Evolutionary conservation across 176 grass and related monocot genomes (phyloP).

Genomic region (Canna indica): DNA sequence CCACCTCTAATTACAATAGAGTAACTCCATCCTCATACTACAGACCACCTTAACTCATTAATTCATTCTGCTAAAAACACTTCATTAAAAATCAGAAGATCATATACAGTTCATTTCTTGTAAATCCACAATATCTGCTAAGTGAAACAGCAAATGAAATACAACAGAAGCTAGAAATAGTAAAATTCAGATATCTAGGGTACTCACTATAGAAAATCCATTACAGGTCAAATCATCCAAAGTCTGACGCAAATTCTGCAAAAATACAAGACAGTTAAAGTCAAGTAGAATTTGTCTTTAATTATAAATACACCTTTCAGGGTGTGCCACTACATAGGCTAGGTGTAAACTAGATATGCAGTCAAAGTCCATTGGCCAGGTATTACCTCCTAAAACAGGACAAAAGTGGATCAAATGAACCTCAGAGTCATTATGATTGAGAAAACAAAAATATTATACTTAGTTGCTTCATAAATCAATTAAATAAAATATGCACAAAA

Average conservation of each 20-base stretch:
- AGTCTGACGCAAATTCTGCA: conserved; percentile 91
- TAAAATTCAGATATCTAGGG: background rate
- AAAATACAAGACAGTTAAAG: conserved; percentile 15
- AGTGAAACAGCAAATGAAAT: conserved; percentile 5
- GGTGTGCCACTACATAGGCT: background rate
- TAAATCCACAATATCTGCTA: background rate
- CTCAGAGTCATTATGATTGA: background rate
- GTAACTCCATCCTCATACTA: too few relatives aligned
- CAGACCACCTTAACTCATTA: background rate
- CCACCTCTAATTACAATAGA: too few relatives aligned
- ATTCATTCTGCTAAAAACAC: background rate
- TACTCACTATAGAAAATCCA: conserved; percentile 83
- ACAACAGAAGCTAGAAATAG: conserved; percentile 7
- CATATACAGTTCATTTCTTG: too few relatives aligned
- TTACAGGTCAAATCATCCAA: conserved; percentile 94
- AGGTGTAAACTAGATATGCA: background rate
- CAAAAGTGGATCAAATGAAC: background rate
- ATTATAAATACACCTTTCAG: background rate
- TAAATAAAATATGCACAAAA: background rate
- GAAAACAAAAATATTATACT: background rate
- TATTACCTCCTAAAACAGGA: background rate
- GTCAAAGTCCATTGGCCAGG: background rate
- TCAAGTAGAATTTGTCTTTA: background rate
- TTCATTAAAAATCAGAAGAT: background rate
- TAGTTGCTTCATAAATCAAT: background rate